phyloP scores from a whole-genome alignment of 768 basidiomycete genomes.

The Lactarius psammicola region DNA sequence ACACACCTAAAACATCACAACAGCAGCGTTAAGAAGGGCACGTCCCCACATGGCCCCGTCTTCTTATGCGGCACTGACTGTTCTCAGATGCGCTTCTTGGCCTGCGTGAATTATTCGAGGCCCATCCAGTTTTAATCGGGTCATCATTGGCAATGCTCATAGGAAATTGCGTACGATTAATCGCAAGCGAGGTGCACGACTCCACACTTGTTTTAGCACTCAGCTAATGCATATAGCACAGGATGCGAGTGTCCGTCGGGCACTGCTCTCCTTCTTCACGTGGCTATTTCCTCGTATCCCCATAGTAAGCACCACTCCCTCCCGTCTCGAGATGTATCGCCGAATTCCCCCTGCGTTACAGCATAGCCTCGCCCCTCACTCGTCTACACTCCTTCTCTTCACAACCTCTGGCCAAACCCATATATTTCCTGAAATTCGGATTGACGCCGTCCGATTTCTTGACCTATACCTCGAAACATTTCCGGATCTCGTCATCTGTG shows the following conservation, averaged over 20 bases:
- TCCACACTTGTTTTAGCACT: background rate
- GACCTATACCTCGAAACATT: slow-evolving; percentile 69
- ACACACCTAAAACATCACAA: slow-evolving; percentile 83
- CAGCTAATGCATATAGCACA: slow-evolving; percentile 34
- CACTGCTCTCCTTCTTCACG: slow-evolving; percentile 60
- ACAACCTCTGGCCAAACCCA: slow-evolving; percentile 89
- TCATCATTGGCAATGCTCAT: slow-evolving; percentile 55
- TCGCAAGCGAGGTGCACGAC: slow-evolving; percentile 73
- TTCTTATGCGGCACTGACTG: background rate
- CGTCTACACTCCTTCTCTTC: slow-evolving; percentile 75
- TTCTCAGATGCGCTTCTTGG: slow-evolving; percentile 67
- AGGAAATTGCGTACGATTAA: slow-evolving; percentile 61
- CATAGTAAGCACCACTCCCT: slow-evolving; percentile 41
- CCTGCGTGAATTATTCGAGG: slow-evolving; percentile 67
- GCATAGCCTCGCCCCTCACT: slow-evolving; percentile 73
- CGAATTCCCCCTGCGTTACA: slow-evolving; percentile 34
- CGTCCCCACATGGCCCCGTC: slow-evolving; percentile 22
- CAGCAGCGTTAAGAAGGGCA: slow-evolving; percentile 68
- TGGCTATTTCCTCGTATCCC: slow-evolving; percentile 73
- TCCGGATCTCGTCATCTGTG: slow-evolving; percentile 62
- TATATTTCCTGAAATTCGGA: slow-evolving; percentile 91
- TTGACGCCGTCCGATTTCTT: slow-evolving; percentile 83
- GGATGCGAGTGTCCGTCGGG: slow-evolving; percentile 80
- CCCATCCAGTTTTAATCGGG: slow-evolving; percentile 54
- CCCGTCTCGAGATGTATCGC: background rate